phyloP scores from a whole-genome alignment of 2,329 filamentous ascomycete species.

The Colletotrichum sp. region DNA sequence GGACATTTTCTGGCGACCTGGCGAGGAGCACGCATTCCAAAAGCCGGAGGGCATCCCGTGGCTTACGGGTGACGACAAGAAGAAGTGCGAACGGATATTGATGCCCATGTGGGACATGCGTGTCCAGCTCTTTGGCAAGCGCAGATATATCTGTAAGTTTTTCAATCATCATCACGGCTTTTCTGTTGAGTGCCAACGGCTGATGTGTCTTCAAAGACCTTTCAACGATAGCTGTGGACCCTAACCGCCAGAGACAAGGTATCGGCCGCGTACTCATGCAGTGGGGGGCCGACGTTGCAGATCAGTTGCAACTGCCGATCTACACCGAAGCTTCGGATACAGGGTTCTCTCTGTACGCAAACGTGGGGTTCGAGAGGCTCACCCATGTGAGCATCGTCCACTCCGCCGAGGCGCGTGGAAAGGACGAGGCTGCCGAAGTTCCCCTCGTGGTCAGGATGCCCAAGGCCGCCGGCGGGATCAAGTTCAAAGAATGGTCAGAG shows the following conservation, averaged over 20 bases:
- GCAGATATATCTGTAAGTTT: slow-evolving; percentile 44
- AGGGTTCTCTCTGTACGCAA: slow-evolving; percentile 43
- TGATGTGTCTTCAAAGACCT: slow-evolving; percentile 29
- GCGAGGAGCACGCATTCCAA: slow-evolving; percentile 46
- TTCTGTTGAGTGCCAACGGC: neutral
- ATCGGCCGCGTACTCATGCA: slow-evolving; percentile 40
- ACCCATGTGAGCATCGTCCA: neutral
- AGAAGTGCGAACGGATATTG: slow-evolving; percentile 45
- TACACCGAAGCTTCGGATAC: slow-evolving; percentile 51
- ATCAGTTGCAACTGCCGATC: slow-evolving; percentile 39
- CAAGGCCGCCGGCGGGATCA: slow-evolving; percentile 30
- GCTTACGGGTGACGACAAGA: slow-evolving; percentile 46
- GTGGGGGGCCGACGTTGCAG: slow-evolving; percentile 40
- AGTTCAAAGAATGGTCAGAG: slow-evolving; percentile 37
- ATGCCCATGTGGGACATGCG: slow-evolving; percentile 44
- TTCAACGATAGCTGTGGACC: slow-evolving; percentile 49
- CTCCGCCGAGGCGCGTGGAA: slow-evolving; percentile 31
- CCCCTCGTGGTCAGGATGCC: slow-evolving; percentile 48
- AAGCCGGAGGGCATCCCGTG: slow-evolving; percentile 43
- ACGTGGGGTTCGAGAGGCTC: neutral
- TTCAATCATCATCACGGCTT: neutral
- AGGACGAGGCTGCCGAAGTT: slow-evolving; percentile 38
- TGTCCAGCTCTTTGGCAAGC: slow-evolving; percentile 24
- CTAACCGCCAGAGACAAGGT: slow-evolving; percentile 38
- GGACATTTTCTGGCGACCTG: slow-evolving; percentile 43